phyloP scores from a whole-genome alignment of 1,284 basidiomycete genomes.

The Lignosus rhinocerotis region DNA sequence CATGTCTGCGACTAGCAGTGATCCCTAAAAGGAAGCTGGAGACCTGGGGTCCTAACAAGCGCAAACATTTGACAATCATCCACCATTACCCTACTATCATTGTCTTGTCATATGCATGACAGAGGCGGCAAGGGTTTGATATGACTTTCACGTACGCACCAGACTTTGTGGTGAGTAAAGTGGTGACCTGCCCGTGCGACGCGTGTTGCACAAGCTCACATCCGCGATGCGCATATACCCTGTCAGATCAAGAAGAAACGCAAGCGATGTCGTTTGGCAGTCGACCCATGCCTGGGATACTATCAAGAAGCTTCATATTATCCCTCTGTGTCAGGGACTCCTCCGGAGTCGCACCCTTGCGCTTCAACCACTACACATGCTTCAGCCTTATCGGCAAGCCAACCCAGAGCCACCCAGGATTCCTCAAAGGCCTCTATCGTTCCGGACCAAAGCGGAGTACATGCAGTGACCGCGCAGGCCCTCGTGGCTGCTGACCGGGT shows the following conservation, averaged over 20 bases:
- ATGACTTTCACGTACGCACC: background rate
- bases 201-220: background rate
- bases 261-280: background rate
- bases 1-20: background rate
- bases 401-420: background rate
- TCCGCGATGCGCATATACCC: no score
- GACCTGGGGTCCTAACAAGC: conserved; percentile 1
- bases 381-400: background rate
- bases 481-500: no score
- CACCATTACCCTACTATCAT: background rate
- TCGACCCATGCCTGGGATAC: background rate
- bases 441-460: no score
- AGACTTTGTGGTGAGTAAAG: background rate
- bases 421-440: background rate
- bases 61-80: background rate
- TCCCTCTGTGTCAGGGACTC: background rate
- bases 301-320: background rate
- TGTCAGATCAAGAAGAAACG: background rate
- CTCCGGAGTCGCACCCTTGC: background rate
- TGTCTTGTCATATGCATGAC: background rate
- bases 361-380: background rate
- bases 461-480: no score
- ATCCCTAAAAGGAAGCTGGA: background rate
- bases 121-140: background rate
- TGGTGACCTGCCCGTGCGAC: background rate